These are phyloP conservation scores for Venturia asperata DNA, from an alignment of 2,329 filamentous ascomycete species.

Conservation along the genomic window DNA sequence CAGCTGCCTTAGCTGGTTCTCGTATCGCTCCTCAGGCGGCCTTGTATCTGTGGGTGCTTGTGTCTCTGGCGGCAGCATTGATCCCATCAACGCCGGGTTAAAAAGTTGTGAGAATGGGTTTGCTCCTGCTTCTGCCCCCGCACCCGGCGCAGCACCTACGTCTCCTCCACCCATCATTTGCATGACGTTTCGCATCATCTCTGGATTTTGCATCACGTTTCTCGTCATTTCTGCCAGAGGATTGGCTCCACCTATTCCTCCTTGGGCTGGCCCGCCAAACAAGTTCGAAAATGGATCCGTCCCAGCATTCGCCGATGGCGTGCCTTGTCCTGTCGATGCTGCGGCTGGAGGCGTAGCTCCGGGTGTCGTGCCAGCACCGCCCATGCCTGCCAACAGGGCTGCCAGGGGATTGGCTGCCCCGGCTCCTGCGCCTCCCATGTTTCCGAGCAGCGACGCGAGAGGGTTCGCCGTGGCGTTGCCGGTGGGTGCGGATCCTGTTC, in stretches of 20 bases:
- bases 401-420: slow-evolving; percentile 32
- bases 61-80: slow-evolving; percentile 30
- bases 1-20: slow-evolving; percentile 79
- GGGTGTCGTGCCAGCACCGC: slow-evolving; percentile 24
- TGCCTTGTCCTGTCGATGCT: slow-evolving; percentile 28
- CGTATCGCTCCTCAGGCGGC: slow-evolving; percentile 89
- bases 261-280: slow-evolving; percentile 37
- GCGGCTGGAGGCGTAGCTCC: slow-evolving; percentile 26
- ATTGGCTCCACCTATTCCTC: slow-evolving; percentile 32
- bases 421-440: slow-evolving; percentile 28
- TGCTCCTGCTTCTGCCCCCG: slow-evolving; percentile 33
- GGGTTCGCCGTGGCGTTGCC: slow-evolving; percentile 43
- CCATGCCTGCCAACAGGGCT: slow-evolving; percentile 22
- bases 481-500: slow-evolving; percentile 21
- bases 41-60: slow-evolving; percentile 65
- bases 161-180: slow-evolving; percentile 42
- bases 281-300: slow-evolving; percentile 63
- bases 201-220: slow-evolving; percentile 51
- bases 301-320: slow-evolving; percentile 32
- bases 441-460: slow-evolving; percentile 49
- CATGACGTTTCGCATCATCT: slow-evolving; percentile 47
- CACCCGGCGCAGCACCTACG: slow-evolving; percentile 28
- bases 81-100: slow-evolving; percentile 37
- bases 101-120: slow-evolving; percentile 40
- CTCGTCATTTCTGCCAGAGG: slow-evolving; percentile 43